phyloP scores from a whole-genome alignment of 2,329 filamentous ascomycete genomes.

The Cladosporium velox region DNA sequence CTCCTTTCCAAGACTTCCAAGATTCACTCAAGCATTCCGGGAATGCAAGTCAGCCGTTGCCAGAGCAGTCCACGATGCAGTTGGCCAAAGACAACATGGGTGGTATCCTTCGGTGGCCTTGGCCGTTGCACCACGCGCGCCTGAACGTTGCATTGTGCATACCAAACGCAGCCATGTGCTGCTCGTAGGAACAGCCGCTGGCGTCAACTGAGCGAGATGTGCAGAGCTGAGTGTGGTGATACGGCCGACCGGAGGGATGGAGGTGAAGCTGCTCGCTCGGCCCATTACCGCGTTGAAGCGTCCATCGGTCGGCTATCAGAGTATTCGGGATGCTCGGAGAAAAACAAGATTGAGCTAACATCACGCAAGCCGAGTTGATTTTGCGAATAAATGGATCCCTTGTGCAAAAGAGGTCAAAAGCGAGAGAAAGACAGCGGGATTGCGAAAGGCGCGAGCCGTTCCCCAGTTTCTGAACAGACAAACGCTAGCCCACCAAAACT shows the following conservation, averaged over 20 bases:
- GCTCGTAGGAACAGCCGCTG: slow-evolving; percentile 2
- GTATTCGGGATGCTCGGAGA: not conserved
- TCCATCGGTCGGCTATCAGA: not conserved
- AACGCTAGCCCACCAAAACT: not conserved
- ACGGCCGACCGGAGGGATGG: not conserved
- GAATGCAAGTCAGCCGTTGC: slow-evolving; percentile 3
- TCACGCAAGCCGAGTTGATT: not conserved
- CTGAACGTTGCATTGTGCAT: slow-evolving; percentile 6
- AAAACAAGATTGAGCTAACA: slow-evolving; percentile 1
- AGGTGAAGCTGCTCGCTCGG: not conserved
- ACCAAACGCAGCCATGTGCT: slow-evolving; percentile 5
- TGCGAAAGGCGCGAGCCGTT: slow-evolving; percentile 5
- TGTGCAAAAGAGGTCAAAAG: not conserved
- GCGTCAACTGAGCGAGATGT: slow-evolving; percentile 3
- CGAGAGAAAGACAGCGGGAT: not conserved
- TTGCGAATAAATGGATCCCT: not conserved
- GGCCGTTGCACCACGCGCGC: slow-evolving; percentile 1
- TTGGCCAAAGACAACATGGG: not conserved
- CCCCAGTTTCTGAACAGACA: not conserved
- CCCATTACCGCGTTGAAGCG: not conserved
- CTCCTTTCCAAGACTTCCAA: not conserved
- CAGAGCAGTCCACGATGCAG: slow-evolving; percentile 1
- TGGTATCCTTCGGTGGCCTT: not conserved
- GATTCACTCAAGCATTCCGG: slow-evolving; percentile 7
- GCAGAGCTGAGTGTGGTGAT: slow-evolving; percentile 8